Conservation (phyloP, 176 grass and related monocot genomes). For the Otatea glauca region DNA sequence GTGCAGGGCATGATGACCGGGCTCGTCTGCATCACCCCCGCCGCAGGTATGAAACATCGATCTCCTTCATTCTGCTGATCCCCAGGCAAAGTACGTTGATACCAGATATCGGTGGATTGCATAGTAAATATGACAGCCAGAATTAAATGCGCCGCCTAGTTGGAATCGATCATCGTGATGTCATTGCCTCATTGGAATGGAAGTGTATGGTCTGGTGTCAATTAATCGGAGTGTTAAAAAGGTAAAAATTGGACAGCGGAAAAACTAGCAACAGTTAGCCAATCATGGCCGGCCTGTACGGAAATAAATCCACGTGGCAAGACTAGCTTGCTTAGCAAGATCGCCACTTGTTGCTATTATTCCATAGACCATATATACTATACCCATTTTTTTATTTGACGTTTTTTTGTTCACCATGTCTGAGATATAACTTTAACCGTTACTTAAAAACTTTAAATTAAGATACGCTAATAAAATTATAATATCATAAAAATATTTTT, state of each 20-base stretch:
- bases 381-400: no score
- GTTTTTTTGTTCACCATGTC: no score
- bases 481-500: neutral
- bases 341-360: no score
- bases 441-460: no score
- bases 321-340: neutral
- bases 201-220: neutral
- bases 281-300: no score
- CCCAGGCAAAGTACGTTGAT: neutral
- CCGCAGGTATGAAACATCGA: conserved; percentile 59
- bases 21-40: conserved; percentile 88
- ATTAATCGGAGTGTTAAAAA: neutral
- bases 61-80: neutral
- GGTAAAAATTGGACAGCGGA: conserved; percentile 33
- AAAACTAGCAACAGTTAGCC: neutral
- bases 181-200: neutral
- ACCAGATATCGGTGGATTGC: neutral
- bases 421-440: no score
- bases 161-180: neutral
- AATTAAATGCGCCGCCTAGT: neutral
- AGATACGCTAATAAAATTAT: no score
- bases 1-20: conserved; percentile 95
- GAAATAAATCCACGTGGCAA: neutral
- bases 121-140: neutral
- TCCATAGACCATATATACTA: neutral